These are phyloP conservation scores for Phytophthora sp. DNA, from an alignment of 352 stramenopile genomes.

Conservation along the genomic window DNA sequence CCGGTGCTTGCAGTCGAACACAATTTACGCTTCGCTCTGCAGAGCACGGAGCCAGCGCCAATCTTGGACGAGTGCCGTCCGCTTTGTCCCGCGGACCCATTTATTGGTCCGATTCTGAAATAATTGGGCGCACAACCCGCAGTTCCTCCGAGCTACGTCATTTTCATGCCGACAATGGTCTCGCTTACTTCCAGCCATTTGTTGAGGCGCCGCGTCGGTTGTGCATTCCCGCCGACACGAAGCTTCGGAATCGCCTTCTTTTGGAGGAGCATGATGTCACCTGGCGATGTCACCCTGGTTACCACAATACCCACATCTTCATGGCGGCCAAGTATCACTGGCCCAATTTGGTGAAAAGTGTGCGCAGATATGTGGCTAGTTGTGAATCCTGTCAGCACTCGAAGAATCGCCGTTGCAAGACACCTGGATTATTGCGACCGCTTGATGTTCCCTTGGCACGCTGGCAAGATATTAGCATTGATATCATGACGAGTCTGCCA, in stretches of 20 bases:
- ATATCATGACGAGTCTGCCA: conserved; percentile 20
- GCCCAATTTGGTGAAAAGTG: conserved; percentile 8
- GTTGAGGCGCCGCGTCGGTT: conserved; percentile 4
- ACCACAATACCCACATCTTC: conserved; percentile 13
- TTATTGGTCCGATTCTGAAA: conserved; percentile 1
- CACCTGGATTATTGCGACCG: conserved; percentile 5
- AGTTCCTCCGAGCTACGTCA: not conserved
- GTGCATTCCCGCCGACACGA: conserved; percentile 6
- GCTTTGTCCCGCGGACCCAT: not conserved
- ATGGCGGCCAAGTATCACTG: conserved; percentile 16
- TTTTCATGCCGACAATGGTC: not conserved
- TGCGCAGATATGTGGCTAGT: conserved; percentile 9
- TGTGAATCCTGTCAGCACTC: conserved; percentile 24
- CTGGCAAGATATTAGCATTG: conserved; percentile 25
- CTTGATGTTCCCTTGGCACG: conserved; percentile 7
- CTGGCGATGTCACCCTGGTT: conserved; percentile 7
- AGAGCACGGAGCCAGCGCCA: too few relatives aligned
- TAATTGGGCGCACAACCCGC: not conserved
- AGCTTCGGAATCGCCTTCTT: conserved; percentile 16
- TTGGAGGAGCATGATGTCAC: conserved; percentile 16
- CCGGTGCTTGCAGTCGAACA: not conserved
- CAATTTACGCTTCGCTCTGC: not conserved
- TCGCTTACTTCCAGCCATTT: conserved; percentile 14
- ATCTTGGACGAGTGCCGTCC: not conserved
- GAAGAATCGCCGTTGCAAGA: conserved; percentile 10